phyloP scores from a whole-genome alignment of 2,329 filamentous ascomycete species.

The Fusarium drepaniforme region DNA sequence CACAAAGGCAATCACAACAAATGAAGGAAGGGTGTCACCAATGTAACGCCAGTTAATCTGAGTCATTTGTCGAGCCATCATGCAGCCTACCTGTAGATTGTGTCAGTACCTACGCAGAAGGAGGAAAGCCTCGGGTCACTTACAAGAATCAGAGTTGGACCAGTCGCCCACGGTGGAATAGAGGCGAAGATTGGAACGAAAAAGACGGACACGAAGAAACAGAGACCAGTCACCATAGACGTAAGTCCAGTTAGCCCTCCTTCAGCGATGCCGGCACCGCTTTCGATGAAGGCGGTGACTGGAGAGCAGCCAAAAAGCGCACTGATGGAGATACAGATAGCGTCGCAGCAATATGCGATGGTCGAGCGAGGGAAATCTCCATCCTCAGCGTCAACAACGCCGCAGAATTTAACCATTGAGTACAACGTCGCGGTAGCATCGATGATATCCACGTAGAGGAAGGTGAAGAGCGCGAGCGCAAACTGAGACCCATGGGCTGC shows the following conservation, averaged over 20 bases:
- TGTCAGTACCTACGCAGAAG: not conserved
- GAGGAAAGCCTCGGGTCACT: not conserved
- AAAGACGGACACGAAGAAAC: slow-evolving; percentile 76
- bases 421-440: slow-evolving; percentile 79
- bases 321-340: slow-evolving; percentile 74
- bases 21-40: slow-evolving; percentile 83
- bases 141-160: slow-evolving; percentile 78
- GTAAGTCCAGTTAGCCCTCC: slow-evolving; percentile 77
- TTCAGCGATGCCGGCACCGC: slow-evolving; percentile 77
- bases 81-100: slow-evolving; percentile 68
- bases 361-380: slow-evolving; percentile 85
- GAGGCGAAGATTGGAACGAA: slow-evolving; percentile 79
- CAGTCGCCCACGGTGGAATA: slow-evolving; percentile 80
- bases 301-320: slow-evolving; percentile 75
- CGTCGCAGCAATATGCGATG: slow-evolving; percentile 77
- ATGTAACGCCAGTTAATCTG: slow-evolving; percentile 88
- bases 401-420: slow-evolving; percentile 78
- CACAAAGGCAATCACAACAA: slow-evolving; percentile 83
- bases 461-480: slow-evolving; percentile 78
- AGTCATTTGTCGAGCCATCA: slow-evolving; percentile 80
- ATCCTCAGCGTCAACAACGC: slow-evolving; percentile 68
- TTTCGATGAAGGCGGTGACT: slow-evolving; percentile 78
- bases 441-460: slow-evolving; percentile 80
- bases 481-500: slow-evolving; percentile 75
- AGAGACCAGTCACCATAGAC: slow-evolving; percentile 72